Conservation (phyloP, 1,284 basidiomycete genomes). For the Tilletia indica region DNA sequence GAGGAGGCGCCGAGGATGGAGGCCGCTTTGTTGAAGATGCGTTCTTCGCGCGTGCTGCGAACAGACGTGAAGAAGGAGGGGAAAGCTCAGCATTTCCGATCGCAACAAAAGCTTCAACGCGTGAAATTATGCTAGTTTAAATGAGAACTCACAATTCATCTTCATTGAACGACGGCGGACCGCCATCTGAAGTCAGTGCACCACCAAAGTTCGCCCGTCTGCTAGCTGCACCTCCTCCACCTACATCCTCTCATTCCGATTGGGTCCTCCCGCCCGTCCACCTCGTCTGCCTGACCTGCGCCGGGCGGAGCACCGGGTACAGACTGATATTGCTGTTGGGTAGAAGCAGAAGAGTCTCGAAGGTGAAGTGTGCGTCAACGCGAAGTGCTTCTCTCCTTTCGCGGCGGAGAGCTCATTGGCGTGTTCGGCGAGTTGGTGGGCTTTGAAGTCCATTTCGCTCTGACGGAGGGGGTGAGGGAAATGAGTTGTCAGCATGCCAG, state of each 20-base stretch:
- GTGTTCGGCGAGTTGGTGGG: slow-evolving; percentile 84
- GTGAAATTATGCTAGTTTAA: too few relatives aligned
- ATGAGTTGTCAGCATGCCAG: background rate
- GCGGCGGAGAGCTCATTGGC: slow-evolving; percentile 74
- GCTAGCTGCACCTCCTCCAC: background rate
- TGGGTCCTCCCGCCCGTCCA: background rate
- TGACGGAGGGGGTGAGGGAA: background rate
- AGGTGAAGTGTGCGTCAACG: slow-evolving; percentile 76
- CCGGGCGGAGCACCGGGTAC: background rate
- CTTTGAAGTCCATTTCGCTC: slow-evolving; percentile 81
- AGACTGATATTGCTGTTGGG: slow-evolving; percentile 23
- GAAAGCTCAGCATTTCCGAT: background rate
- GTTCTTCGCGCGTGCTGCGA: background rate
- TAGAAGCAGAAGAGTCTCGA: slow-evolving; percentile 62
- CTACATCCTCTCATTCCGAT: background rate
- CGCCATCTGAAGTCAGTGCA: background rate
- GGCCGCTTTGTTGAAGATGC: slow-evolving; percentile 6
- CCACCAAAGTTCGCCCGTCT: slow-evolving; percentile 16
- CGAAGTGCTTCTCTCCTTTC: slow-evolving; percentile 76
- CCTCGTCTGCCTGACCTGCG: background rate
- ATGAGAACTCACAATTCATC: background rate
- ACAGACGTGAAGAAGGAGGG: too few relatives aligned
- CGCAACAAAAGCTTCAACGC: background rate
- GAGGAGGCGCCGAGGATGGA: slow-evolving; percentile 1
- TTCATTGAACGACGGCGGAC: background rate